Evolutionary conservation across 805 yeast genomes (phyloP).

Genomic region (Candida patagonica): DNA sequence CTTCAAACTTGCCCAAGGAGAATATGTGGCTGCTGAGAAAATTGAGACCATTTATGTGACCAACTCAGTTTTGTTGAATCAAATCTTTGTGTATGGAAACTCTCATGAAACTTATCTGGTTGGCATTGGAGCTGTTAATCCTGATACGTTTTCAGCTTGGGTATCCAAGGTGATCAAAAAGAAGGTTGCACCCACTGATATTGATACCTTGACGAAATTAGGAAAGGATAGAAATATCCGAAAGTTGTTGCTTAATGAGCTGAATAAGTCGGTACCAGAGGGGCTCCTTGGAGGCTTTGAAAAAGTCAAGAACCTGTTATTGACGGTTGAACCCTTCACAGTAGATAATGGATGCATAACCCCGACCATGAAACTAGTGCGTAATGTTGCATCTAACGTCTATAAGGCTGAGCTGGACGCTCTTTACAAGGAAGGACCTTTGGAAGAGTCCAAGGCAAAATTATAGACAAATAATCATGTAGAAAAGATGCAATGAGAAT

Average conservation of each 20-base stretch:
- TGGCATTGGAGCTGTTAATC: constrained; percentile 55
- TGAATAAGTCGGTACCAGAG: constrained; percentile 31
- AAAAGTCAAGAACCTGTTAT: constrained; percentile 43
- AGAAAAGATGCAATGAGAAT: neutral
- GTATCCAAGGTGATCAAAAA: constrained; percentile 21
- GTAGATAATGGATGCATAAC: constrained; percentile 56
- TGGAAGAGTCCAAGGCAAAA: constrained; percentile 1
- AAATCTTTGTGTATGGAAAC: constrained; percentile 57
- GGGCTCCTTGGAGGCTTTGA: constrained; percentile 52
- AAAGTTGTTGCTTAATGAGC: constrained; percentile 27
- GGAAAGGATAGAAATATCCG: constrained; percentile 31
- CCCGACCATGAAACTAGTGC: constrained; percentile 54
- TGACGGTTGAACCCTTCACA: constrained; percentile 51
- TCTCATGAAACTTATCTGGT: constrained; percentile 47
- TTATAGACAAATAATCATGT: constrained; percentile 3
- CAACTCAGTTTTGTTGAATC: constrained; percentile 41
- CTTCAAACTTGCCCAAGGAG: constrained; percentile 59
- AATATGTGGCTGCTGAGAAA: constrained; percentile 68
- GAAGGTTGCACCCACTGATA: constrained; percentile 23
- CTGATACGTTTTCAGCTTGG: constrained; percentile 32
- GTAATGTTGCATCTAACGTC: constrained; percentile 39
- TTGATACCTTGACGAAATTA: constrained; percentile 23
- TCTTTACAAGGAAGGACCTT: constrained; percentile 43
- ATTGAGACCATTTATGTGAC: constrained; percentile 57
- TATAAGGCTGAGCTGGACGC: constrained; percentile 33